Evolutionary conservation across 2,329 filamentous ascomycete genomes (phyloP).

Genomic region (Amesomyces nigricolor): DNA sequence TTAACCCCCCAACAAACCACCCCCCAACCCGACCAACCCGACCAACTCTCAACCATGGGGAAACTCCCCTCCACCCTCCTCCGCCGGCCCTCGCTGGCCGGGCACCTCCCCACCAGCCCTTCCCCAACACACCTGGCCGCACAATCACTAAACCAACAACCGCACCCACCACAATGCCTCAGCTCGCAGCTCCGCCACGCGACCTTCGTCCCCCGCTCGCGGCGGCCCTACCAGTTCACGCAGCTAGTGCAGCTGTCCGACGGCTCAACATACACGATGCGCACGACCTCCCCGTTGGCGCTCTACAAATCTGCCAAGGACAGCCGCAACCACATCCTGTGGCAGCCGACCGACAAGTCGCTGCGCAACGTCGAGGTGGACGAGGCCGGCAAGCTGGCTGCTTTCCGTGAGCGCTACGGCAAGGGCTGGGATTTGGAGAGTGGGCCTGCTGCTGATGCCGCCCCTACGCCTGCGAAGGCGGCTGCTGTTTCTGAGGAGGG

Average conservation of each 20-base stretch:
- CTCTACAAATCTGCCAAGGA: constrained; percentile 66
- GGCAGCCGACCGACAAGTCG: constrained; percentile 80
- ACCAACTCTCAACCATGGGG: constrained; percentile 28
- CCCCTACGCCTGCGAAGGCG: constrained; percentile 25
- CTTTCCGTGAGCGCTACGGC: constrained; percentile 81
- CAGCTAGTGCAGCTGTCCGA: constrained; percentile 90
- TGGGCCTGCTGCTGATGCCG: constrained; percentile 20
- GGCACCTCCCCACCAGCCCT: constrained; percentile 23
- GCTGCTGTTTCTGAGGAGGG: constrained; percentile 22
- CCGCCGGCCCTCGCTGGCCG: constrained; percentile 24
- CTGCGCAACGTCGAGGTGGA: constrained; percentile 88
- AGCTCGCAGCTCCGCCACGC: constrained; percentile 58
- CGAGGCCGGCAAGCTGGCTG: constrained; percentile 82
- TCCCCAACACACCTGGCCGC: constrained; percentile 4
- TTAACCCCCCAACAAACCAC: constrained; percentile 2
- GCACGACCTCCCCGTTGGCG: constrained; percentile 65
- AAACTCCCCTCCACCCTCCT: constrained; percentile 32
- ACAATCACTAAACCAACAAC: neutral
- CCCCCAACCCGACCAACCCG: neutral
- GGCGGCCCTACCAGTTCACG: constrained; percentile 93
- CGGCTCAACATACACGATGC: constrained; percentile 75
- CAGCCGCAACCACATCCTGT: constrained; percentile 79
- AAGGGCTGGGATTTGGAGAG: constrained; percentile 65
- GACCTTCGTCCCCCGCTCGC: constrained; percentile 79
- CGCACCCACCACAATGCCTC: constrained; percentile 13